Conservation (phyloP, 1,284 basidiomycete genomes). For the Fomitiporia mediterranea region DNA sequence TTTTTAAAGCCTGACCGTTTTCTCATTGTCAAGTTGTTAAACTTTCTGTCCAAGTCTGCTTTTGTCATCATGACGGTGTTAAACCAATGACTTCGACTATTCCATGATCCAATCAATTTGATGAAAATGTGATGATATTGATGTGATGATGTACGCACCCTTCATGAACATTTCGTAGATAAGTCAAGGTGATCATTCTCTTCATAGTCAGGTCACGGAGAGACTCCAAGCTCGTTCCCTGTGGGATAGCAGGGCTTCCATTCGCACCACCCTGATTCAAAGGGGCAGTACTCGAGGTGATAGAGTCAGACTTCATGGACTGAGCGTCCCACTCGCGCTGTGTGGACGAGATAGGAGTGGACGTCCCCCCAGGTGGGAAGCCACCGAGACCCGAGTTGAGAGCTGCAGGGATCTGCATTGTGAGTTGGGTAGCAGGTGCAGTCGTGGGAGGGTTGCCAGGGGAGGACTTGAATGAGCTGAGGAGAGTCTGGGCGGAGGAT, state of each 20-base stretch:
- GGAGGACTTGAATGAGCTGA: slow-evolving; percentile 63
- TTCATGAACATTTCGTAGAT: slow-evolving; percentile 78
- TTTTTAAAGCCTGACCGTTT: slow-evolving; percentile 50
- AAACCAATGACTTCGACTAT: slow-evolving; percentile 79
- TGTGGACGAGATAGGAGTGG: slow-evolving; percentile 37
- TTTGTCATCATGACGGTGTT: slow-evolving; percentile 78
- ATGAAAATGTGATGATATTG: slow-evolving; percentile 5
- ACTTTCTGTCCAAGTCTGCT: slow-evolving; percentile 65
- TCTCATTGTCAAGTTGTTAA: slow-evolving; percentile 71
- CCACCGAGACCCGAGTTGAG: slow-evolving; percentile 13
- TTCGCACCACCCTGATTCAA: slow-evolving; percentile 26
- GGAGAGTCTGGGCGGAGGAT: slow-evolving; percentile 76
- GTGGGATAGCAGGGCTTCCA: slow-evolving; percentile 42
- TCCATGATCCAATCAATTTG: slow-evolving; percentile 1
- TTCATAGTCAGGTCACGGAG: slow-evolving; percentile 75
- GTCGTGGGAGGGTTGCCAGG: slow-evolving; percentile 29
- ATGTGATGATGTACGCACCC: slow-evolving; percentile 47
- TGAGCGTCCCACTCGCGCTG: slow-evolving; percentile 68
- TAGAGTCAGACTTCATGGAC: slow-evolving; percentile 49
- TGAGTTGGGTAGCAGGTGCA: slow-evolving; percentile 26
- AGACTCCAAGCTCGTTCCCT: slow-evolving; percentile 70
- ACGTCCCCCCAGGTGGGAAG: slow-evolving; percentile 1
- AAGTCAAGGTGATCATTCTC: slow-evolving; percentile 77
- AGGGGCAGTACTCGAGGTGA: slow-evolving; percentile 30
- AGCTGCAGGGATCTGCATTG: slow-evolving; percentile 22